Evolutionary conservation across 805 yeast genomes (phyloP).

Genomic region (Ogataea minuta): DNA sequence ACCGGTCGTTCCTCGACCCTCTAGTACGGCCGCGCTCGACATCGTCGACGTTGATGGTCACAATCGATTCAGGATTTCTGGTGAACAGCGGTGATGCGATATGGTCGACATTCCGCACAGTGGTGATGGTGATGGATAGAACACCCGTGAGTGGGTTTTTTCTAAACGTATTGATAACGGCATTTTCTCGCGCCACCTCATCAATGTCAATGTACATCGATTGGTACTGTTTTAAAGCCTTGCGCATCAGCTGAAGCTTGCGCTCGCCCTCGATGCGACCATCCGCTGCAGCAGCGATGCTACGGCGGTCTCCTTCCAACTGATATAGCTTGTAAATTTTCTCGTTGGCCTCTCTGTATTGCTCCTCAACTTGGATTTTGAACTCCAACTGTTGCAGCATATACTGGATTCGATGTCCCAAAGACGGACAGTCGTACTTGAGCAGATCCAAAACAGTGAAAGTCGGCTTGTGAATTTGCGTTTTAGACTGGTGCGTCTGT

Average conservation of each 20-base stretch:
- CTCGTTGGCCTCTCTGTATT: slow-evolving; percentile 89
- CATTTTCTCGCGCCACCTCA: slow-evolving; percentile 64
- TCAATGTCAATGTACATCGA: slow-evolving; percentile 78
- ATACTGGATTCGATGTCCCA: slow-evolving; percentile 91
- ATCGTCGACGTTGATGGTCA: slow-evolving; percentile 84
- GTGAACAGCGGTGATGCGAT: slow-evolving; percentile 79
- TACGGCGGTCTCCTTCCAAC: slow-evolving; percentile 85
- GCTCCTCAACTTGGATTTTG: slow-evolving; percentile 90
- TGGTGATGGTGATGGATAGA: slow-evolving; percentile 67
- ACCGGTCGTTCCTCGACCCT: slow-evolving; percentile 70
- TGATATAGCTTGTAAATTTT: slow-evolving; percentile 83
- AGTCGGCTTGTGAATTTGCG: slow-evolving; percentile 36
- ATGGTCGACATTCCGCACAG: slow-evolving; percentile 89
- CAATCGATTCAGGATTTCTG: slow-evolving; percentile 74
- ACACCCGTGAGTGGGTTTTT: slow-evolving; percentile 84
- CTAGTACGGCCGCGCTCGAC: slow-evolving; percentile 76
- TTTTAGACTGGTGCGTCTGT: slow-evolving; percentile 16
- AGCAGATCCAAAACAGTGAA: slow-evolving; percentile 76
- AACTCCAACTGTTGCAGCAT: slow-evolving; percentile 95
- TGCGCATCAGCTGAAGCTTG: slow-evolving; percentile 78
- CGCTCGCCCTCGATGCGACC: slow-evolving; percentile 83
- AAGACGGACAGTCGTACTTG: slow-evolving; percentile 89
- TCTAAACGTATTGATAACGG: slow-evolving; percentile 65
- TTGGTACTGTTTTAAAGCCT: slow-evolving; percentile 81
- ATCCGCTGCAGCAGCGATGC: slow-evolving; percentile 84